phyloP scores from a whole-genome alignment of 75 land plant species.

The Chamaecyparis obtusa region DNA sequence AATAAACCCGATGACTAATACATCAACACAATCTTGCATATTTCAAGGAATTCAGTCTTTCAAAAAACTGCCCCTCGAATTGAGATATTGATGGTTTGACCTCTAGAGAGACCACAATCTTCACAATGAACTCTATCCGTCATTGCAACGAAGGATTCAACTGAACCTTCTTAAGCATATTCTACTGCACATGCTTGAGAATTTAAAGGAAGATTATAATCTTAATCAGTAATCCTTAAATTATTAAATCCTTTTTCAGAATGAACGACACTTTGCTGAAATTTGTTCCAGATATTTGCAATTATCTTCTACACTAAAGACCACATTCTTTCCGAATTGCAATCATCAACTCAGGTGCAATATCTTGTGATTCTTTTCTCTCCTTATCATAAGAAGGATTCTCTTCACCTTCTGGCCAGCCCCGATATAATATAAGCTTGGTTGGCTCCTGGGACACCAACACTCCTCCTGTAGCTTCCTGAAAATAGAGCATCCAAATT shows the following conservation, averaged over 20 bases:
- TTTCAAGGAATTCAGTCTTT: neutral
- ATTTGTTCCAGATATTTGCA: neutral
- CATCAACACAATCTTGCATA: neutral
- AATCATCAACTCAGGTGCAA: constrained; percentile 45
- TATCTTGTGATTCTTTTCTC: constrained; percentile 14
- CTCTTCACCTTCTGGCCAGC: constrained; percentile 70
- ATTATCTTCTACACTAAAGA: constrained; percentile 4
- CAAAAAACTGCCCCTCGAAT: neutral
- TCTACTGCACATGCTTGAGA: neutral
- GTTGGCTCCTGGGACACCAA: constrained; percentile 79
- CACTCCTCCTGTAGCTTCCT: constrained; percentile 90
- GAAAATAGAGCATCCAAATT: constrained; percentile 8
- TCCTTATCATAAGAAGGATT: constrained; percentile 13
- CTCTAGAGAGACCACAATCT: neutral
- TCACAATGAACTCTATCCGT: neutral
- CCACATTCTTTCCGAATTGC: constrained; percentile 71
- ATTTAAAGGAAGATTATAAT: neutral
- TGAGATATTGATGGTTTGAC: neutral
- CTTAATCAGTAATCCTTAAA: neutral
- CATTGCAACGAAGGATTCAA: neutral
- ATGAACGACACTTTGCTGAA: neutral
- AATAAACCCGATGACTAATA: too few relatives aligned
- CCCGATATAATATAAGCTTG: constrained; percentile 89
- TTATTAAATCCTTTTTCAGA: neutral
- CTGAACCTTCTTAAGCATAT: neutral